Percentiles rank a stretch among this genome's conserved stretches.
These are phyloP conservation scores for Pezicula carpinea DNA, from an alignment of 2,329 filamentous ascomycete genomes.

Conservation along the genomic window DNA sequence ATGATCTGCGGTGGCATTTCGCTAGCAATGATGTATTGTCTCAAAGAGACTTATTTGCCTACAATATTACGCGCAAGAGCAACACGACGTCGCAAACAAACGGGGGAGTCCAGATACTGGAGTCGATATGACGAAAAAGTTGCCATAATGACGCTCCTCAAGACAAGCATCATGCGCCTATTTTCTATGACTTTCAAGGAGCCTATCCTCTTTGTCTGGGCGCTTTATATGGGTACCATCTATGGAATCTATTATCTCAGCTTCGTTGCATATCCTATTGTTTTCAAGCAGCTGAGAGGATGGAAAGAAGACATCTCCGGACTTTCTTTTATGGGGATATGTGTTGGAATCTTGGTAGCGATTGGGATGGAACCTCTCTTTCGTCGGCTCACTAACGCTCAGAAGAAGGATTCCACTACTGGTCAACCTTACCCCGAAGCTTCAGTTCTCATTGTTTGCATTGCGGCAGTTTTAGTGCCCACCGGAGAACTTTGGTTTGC, in stretches of 20 bases:
- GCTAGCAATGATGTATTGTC: slow-evolving; percentile 51
- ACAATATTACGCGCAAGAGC: slow-evolving; percentile 64
- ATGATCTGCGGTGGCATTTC: slow-evolving; percentile 66
- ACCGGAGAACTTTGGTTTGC: slow-evolving; percentile 81
- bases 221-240: slow-evolving; percentile 67
- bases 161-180: slow-evolving; percentile 70
- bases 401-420: slow-evolving; percentile 69
- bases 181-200: slow-evolving; percentile 75
- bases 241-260: slow-evolving; percentile 87
- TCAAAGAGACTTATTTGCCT: slow-evolving; percentile 75
- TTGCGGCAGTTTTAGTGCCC: slow-evolving; percentile 69
- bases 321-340: slow-evolving; percentile 70
- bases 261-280: slow-evolving; percentile 85
- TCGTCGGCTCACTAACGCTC: slow-evolving; percentile 71
- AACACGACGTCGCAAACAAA: slow-evolving; percentile 59
- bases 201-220: slow-evolving; percentile 72
- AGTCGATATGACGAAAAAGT: slow-evolving; percentile 69
- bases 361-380: slow-evolving; percentile 66
- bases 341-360: slow-evolving; percentile 57
- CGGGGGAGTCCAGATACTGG: slow-evolving; percentile 69
- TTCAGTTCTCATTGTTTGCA: slow-evolving; percentile 73
- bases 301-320: slow-evolving; percentile 72
- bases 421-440: slow-evolving; percentile 73
- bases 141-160: slow-evolving; percentile 59
- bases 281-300: slow-evolving; percentile 70